Percentiles rank a stretch among this genome's conserved stretches.
Conservation (phyloP, 2,329 filamentous ascomycete species). For the Trichocomaceae sp. region DNA sequence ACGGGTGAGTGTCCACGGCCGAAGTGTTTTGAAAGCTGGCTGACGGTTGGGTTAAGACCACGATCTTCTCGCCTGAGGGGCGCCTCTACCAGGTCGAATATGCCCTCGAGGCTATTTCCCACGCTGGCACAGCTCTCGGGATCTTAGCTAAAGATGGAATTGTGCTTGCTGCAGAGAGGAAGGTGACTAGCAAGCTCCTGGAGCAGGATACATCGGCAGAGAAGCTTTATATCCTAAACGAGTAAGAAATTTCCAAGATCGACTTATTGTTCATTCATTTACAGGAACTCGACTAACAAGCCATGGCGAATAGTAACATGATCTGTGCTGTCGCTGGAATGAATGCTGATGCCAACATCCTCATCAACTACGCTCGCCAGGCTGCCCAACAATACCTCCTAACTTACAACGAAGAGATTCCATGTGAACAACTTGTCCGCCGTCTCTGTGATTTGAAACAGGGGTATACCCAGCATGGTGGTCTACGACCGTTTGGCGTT, state of each 20-base stretch:
- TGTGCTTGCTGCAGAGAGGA: conserved; percentile 93
- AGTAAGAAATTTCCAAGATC: conserved; percentile 53
- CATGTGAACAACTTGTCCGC: conserved; percentile 96
- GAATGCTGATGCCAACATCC: conserved; percentile 99
- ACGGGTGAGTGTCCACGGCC: conserved; percentile 53
- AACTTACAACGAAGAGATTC: conserved; percentile 99
- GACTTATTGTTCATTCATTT: not conserved
- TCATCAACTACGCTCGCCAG: conserved; percentile 99
- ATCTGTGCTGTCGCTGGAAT: conserved; percentile 98
- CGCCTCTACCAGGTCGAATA: conserved; percentile 99
- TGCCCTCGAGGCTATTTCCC: conserved; percentile 96
- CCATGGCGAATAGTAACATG: conserved; percentile 70
- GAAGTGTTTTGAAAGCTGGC: conserved; percentile 20
- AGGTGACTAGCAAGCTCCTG: conserved; percentile 97
- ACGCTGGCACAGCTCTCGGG: conserved; percentile 92
- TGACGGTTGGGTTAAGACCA: conserved; percentile 60
- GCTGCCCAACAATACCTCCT: conserved; percentile 94
- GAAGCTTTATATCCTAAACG: conserved; percentile 99
- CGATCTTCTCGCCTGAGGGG: conserved; percentile 98
- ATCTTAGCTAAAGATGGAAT: conserved; percentile 98
- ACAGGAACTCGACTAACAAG: not conserved
- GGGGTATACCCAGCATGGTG: conserved; percentile 97
- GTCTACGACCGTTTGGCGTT: conserved; percentile 94
- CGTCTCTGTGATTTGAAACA: conserved; percentile 97
- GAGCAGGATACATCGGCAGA: conserved; percentile 99